Conservation (phyloP, 495 filamentous ascomycete species). For the Chaetomium cochliodes region DNA sequence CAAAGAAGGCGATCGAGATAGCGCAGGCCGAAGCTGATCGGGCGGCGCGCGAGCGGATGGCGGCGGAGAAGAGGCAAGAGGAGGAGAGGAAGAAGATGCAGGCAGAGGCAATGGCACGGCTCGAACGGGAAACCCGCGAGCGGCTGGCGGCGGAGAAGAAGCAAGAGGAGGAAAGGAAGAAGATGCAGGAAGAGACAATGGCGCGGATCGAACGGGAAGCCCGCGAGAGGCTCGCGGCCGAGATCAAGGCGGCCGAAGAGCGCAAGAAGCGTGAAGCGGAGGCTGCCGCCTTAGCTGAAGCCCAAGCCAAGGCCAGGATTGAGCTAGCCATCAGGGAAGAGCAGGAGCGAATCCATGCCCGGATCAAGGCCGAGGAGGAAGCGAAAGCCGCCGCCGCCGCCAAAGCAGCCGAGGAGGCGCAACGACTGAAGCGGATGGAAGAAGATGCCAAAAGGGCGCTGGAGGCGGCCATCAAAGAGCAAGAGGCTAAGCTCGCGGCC, state of each 20-base stretch:
- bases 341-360: constrained; percentile 27
- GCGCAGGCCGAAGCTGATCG: constrained; percentile 49
- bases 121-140: constrained; percentile 41
- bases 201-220: constrained; percentile 45
- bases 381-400: constrained; percentile 37
- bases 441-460: constrained; percentile 48
- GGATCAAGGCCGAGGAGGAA: constrained; percentile 28
- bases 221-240: constrained; percentile 42
- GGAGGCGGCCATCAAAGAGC: constrained; percentile 55
- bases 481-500: constrained; percentile 38
- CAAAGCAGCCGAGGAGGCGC: constrained; percentile 36
- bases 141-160: constrained; percentile 37
- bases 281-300: constrained; percentile 45
- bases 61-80: constrained; percentile 35
- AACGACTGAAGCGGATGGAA: constrained; percentile 30
- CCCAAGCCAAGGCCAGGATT: constrained; percentile 40
- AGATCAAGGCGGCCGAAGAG: constrained; percentile 47
- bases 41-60: constrained; percentile 39
- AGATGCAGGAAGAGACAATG: constrained; percentile 39
- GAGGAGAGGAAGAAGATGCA: constrained; percentile 38
- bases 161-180: constrained; percentile 36
- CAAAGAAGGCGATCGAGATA: constrained; percentile 39
- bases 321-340: constrained; percentile 39
- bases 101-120: constrained; percentile 38
- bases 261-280: constrained; percentile 48